These are phyloP conservation scores for Botrytis fragariae DNA, from an alignment of 2,329 filamentous ascomycete genomes.

Conservation along the genomic window DNA sequence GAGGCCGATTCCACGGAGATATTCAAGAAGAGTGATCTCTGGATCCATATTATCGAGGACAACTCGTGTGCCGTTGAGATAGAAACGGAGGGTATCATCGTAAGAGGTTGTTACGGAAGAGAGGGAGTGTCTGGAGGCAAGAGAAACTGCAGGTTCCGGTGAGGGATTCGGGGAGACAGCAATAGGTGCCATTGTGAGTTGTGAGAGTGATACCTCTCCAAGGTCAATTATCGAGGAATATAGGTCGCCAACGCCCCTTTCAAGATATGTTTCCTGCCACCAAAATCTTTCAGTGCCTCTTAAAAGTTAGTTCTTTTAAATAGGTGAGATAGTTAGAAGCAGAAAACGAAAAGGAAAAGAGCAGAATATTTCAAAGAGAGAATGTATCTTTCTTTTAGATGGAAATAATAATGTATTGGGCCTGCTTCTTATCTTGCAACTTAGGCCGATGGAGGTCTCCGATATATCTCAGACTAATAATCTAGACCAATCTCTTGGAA, in stretches of 20 bases:
- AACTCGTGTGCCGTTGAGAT: constrained; percentile 89
- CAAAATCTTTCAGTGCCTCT: background rate
- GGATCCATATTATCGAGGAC: constrained; percentile 84
- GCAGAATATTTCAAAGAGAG: background rate
- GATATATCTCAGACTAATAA: constrained; percentile 4
- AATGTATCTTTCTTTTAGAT: background rate
- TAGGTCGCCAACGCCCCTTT: background rate
- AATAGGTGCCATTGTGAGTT: constrained; percentile 53
- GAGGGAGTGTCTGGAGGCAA: constrained; percentile 42
- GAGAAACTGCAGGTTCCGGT: constrained; percentile 35
- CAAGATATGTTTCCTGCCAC: background rate
- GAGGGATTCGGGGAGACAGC: constrained; percentile 49
- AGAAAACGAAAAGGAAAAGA: background rate
- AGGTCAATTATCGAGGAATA: background rate
- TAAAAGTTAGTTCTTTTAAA: background rate
- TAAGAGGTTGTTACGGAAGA: constrained; percentile 69
- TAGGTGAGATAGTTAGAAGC: background rate
- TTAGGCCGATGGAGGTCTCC: constrained; percentile 18
- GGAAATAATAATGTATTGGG: constrained; percentile 14
- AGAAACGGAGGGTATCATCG: constrained; percentile 87
- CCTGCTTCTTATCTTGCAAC: constrained; percentile 15
- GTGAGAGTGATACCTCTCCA: background rate
- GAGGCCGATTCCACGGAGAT: constrained; percentile 85
- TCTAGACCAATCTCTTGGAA: background rate
- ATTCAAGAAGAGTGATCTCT: constrained; percentile 88